Evolutionary conservation across 1,284 basidiomycete species (phyloP).

Genomic region (Coniferiporia sulphurascens): DNA sequence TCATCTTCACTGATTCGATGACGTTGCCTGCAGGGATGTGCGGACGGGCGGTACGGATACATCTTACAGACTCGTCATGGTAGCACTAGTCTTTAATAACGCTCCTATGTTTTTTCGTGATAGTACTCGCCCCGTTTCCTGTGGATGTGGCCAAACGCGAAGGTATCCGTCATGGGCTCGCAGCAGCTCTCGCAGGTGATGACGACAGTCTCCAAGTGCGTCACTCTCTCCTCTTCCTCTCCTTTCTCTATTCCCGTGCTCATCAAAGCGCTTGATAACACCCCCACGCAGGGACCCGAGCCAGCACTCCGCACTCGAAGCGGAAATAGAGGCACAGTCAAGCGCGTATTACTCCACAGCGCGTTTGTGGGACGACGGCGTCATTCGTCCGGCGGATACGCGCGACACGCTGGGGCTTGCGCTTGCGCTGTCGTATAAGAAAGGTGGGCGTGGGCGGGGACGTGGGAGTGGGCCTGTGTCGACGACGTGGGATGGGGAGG

Average conservation of each 20-base stretch:
- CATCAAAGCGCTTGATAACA: background rate
- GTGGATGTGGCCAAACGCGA: conserved; percentile 99
- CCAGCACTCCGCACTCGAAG: conserved; percentile 69
- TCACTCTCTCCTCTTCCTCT: conserved; percentile 10
- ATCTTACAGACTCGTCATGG: background rate
- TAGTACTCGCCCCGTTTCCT: conserved; percentile 91
- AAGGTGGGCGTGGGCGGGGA: conserved; percentile 23
- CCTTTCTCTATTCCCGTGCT: conserved; percentile 2
- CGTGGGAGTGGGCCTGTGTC: too few species aligned
- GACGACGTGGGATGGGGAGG: conserved; percentile 71
- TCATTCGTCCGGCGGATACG: conserved; percentile 90
- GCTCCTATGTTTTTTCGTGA: background rate
- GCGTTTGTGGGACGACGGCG: conserved; percentile 92
- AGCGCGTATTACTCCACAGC: conserved; percentile 85
- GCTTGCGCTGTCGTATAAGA: conserved; percentile 63
- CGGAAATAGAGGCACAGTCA: conserved; percentile 84
- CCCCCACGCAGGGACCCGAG: conserved; percentile 55
- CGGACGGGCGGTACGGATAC: conserved; percentile 67
- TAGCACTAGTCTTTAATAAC: too few species aligned
- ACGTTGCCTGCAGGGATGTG: conserved; percentile 62
- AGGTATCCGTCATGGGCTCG: conserved; percentile 95
- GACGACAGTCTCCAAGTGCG: conserved; percentile 80
- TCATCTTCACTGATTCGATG: background rate
- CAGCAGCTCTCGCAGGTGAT: conserved; percentile 91
- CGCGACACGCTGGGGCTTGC: conserved; percentile 83